Evolutionary conservation across 306 rosid genomes (phyloP).

Genomic region (Corylus avellana): DNA sequence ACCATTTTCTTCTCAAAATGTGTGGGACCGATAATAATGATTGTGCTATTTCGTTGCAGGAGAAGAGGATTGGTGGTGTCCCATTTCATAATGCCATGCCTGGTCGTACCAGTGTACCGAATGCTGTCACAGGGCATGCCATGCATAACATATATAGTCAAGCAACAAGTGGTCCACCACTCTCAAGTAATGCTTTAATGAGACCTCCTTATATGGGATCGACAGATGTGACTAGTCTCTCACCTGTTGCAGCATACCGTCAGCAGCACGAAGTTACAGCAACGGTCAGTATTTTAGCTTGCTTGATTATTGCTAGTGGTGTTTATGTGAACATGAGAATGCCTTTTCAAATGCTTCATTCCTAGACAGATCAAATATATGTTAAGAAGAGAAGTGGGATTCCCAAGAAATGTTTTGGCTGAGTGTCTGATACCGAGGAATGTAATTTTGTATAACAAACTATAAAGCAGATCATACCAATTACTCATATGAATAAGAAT

Average conservation of each 20-base stretch:
- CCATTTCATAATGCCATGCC: constrained; percentile 65
- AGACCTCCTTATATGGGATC: constrained; percentile 65
- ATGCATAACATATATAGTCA: constrained; percentile 59
- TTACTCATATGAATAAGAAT: neutral
- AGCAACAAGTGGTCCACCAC: constrained; percentile 58
- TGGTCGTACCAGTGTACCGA: constrained; percentile 48
- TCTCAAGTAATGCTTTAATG: constrained; percentile 48
- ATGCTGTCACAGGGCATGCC: constrained; percentile 60
- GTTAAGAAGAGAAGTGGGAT: neutral
- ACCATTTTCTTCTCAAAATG: neutral
- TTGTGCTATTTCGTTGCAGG: constrained; percentile 51
- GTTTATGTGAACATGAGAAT: neutral
- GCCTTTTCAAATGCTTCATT: neutral
- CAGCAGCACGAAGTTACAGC: constrained; percentile 95
- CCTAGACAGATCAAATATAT: neutral
- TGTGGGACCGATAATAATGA: constrained; percentile 9
- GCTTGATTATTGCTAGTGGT: constrained; percentile 1
- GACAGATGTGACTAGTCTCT: constrained; percentile 59
- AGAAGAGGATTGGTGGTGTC: constrained; percentile 53
- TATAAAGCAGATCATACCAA: neutral
- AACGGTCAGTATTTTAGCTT: constrained; percentile 56
- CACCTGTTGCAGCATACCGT: constrained; percentile 80
- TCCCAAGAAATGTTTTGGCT: neutral
- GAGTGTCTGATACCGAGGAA: neutral
- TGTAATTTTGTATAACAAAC: neutral